Percentiles rank a stretch among this genome's conserved stretches.
phyloP scores from a whole-genome alignment of 2,329 filamentous ascomycete genomes.

The Penicillium sclerotigenum region DNA sequence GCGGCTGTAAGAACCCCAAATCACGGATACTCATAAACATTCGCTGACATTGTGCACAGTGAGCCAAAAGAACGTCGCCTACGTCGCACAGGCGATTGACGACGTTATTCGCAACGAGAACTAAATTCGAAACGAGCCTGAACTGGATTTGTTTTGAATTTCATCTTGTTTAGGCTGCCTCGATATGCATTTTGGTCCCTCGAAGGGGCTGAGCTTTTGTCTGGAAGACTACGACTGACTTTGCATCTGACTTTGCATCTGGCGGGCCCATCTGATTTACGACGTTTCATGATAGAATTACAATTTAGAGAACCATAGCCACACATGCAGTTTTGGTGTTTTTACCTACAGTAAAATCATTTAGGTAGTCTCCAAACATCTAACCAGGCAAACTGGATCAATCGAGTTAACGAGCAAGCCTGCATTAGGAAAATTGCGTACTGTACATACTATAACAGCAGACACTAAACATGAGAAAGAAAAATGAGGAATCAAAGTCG shows the following conservation, averaged over 20 bases:
- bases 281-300: constrained; percentile 25
- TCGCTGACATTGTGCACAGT: constrained; percentile 25
- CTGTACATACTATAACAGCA: constrained; percentile 17
- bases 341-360: background rate
- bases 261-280: constrained; percentile 16
- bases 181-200: background rate
- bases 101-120: constrained; percentile 37
- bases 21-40: background rate
- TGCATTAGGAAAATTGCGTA: constrained; percentile 18
- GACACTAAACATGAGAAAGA: constrained; percentile 13
- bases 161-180: constrained; percentile 1
- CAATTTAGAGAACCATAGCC: constrained; percentile 7
- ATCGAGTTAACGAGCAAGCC: constrained; percentile 3
- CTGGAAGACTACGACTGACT: background rate
- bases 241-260: constrained; percentile 19
- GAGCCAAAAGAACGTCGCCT: constrained; percentile 40
- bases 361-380: background rate
- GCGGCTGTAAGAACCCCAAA: constrained; percentile 33
- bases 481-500: constrained; percentile 4
- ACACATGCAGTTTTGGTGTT: background rate
- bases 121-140: constrained; percentile 10
- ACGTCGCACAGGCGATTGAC: constrained; percentile 40
- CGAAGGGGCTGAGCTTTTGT: background rate
- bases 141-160: background rate
- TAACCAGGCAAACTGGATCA: background rate